Evolutionary conservation across 2,329 filamentous ascomycete genomes (phyloP).

Genomic region (Westerdykella ornata): DNA sequence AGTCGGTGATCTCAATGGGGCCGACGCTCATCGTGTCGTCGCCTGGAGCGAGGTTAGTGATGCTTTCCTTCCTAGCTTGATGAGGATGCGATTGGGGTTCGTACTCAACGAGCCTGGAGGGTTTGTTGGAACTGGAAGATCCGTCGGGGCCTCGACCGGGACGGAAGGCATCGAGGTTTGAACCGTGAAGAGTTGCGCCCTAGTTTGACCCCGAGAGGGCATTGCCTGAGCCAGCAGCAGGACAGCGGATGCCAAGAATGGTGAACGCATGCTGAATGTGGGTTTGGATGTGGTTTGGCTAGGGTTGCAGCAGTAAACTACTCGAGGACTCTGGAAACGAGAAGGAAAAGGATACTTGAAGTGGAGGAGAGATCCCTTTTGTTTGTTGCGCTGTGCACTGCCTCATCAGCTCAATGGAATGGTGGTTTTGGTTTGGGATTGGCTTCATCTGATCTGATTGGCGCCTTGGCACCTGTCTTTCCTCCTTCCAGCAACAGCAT

Average conservation of each 20-base stretch:
- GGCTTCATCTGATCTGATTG: no score
- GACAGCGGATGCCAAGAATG: conserved; percentile 16
- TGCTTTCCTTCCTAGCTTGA: neutral
- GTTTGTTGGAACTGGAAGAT: neutral
- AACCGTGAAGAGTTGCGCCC: conserved; percentile 21
- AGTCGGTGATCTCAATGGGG: conserved; percentile 2
- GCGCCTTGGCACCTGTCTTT: conserved; percentile 15
- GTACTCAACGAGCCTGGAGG: neutral
- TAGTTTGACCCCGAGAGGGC: conserved; percentile 16
- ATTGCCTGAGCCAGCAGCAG: conserved; percentile 24
- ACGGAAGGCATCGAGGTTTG: conserved; percentile 24
- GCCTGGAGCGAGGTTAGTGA: neutral
- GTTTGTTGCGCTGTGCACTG: neutral
- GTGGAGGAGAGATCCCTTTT: neutral
- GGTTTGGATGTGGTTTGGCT: neutral
- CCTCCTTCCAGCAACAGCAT: conserved; percentile 29
- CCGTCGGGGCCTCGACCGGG: no score
- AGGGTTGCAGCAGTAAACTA: no score
- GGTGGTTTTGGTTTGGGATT: neutral
- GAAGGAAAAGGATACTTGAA: neutral
- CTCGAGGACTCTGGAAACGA: no score
- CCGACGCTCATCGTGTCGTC: conserved; percentile 12
- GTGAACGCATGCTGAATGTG: conserved; percentile 20
- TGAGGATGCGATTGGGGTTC: neutral
- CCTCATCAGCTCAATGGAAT: no score